Percentiles rank a stretch among this genome's conserved stretches.
Evolutionary conservation across 129 eudicot genomes (phyloP).

Genomic region (Mikania micrantha): DNA sequence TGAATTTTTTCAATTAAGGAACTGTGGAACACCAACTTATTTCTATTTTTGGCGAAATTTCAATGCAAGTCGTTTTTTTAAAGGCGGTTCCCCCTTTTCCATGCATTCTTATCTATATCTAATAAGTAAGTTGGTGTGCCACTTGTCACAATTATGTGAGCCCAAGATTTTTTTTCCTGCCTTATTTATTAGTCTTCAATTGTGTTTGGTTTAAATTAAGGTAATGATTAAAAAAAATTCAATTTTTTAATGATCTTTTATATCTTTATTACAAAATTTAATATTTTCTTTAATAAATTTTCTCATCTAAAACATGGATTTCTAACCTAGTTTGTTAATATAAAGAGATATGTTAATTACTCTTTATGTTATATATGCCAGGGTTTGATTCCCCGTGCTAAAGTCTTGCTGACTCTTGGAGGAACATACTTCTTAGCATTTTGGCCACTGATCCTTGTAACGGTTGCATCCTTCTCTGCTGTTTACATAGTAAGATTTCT

Average conservation of each 20-base stretch:
- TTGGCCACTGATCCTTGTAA: constrained; percentile 77
- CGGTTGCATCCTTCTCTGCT: constrained; percentile 62
- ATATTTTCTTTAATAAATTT: no score
- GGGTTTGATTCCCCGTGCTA: constrained; percentile 94
- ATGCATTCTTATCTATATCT: not conserved
- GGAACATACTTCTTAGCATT: constrained; percentile 85
- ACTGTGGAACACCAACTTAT: not conserved
- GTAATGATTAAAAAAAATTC: no score
- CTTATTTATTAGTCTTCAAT: no score
- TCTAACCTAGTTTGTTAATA: not conserved
- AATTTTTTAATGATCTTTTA: no score
- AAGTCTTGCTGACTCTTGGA: constrained; percentile 78
- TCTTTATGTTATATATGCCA: constrained; percentile 22
- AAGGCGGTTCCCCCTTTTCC: not conserved
- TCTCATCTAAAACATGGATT: no score
- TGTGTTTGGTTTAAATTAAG: no score
- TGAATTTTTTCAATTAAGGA: not conserved
- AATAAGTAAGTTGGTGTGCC: no score
- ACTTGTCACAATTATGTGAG: no score
- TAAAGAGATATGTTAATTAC: not conserved
- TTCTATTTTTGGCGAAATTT: not conserved
- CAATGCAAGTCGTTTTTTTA: not conserved
- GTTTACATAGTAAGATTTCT: constrained; percentile 63
- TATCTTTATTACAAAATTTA: no score
- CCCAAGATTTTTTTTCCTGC: no score